These are phyloP conservation scores for Alternaria triticina DNA, from an alignment of 2,329 filamentous ascomycete genomes.

Conservation along the genomic window DNA sequence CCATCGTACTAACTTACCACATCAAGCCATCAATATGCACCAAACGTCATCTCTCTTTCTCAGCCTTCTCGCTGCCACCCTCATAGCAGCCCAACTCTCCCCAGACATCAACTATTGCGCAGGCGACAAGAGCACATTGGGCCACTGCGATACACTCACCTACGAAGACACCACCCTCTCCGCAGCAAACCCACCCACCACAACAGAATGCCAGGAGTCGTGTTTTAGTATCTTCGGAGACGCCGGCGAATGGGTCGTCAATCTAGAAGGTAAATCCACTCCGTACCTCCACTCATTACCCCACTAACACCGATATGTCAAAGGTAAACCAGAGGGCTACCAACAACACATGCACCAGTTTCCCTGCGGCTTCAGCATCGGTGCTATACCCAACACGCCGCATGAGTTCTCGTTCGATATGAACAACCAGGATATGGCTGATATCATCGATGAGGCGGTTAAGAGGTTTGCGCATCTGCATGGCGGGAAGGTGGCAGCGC, in stretches of 20 bases:
- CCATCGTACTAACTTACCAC: not conserved
- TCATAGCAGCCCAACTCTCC: not conserved
- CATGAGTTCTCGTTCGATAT: constrained; percentile 23
- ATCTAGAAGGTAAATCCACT: constrained; percentile 11
- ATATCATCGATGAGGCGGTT: constrained; percentile 28
- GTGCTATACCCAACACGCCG: constrained; percentile 16
- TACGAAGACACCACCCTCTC: constrained; percentile 21
- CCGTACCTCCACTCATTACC: too few species aligned
- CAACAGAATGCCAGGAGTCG: constrained; percentile 20
- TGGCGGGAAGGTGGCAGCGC: constrained; percentile 23
- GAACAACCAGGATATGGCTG: constrained; percentile 32
- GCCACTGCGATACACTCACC: constrained; percentile 26
- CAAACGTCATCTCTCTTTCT: not conserved
- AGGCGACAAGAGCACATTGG: constrained; percentile 8
- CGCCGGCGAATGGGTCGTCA: constrained; percentile 29
- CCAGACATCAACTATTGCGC: constrained; percentile 7
- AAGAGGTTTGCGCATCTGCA: constrained; percentile 24
- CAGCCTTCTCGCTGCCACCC: not conserved
- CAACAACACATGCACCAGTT: constrained; percentile 17
- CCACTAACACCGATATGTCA: not conserved
- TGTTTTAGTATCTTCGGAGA: constrained; percentile 22
- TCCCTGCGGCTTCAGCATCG: constrained; percentile 25
- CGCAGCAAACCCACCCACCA: constrained; percentile 10
- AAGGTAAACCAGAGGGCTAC: constrained; percentile 23
- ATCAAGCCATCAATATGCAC: not conserved